A percentile compares a stretch with the other conserved stretches of the same genome.
Evolutionary conservation across 345 rosid genomes (phyloP).

Genomic region (Linum trigynum): DNA sequence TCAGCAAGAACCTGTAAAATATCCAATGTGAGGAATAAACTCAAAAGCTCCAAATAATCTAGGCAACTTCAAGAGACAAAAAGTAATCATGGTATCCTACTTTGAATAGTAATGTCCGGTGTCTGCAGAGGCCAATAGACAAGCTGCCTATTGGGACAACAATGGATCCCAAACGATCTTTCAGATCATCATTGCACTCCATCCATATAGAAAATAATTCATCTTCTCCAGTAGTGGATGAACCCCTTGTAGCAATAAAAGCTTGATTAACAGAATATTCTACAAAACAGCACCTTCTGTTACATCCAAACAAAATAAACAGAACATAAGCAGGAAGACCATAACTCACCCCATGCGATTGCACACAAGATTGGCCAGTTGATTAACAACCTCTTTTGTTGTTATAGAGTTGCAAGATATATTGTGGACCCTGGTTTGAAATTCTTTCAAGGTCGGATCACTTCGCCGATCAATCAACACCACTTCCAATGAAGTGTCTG

Average conservation of each 20-base stretch:
- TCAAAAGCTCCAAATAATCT: not conserved
- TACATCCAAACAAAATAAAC: conserved; percentile 9
- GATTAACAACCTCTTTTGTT: conserved; percentile 83
- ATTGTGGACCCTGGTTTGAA: conserved; percentile 62
- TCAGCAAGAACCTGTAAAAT: conserved; percentile 82
- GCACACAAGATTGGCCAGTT: conserved; percentile 90
- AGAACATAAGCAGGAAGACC: conserved; percentile 11
- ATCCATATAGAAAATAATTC: conserved; percentile 60
- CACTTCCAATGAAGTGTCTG: conserved; percentile 62
- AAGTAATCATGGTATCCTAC: conserved; percentile 20
- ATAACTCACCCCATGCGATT: conserved; percentile 78
- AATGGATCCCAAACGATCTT: conserved; percentile 73
- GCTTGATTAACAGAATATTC: conserved; percentile 16
- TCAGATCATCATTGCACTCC: conserved; percentile 67
- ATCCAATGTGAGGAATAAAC: not conserved
- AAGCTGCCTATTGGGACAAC: conserved; percentile 91
- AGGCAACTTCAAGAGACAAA: not conserved
- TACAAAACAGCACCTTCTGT: conserved; percentile 4
- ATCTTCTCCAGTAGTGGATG: conserved; percentile 55
- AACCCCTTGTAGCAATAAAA: conserved; percentile 52
- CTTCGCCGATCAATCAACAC: conserved; percentile 64
- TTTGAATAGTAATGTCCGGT: conserved; percentile 90
- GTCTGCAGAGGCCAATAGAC: conserved; percentile 89
- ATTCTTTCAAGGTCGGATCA: conserved; percentile 77
- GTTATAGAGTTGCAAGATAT: conserved; percentile 64